Conservation (phyloP, 441 rosid species). For the Capsella rubella region DNA sequence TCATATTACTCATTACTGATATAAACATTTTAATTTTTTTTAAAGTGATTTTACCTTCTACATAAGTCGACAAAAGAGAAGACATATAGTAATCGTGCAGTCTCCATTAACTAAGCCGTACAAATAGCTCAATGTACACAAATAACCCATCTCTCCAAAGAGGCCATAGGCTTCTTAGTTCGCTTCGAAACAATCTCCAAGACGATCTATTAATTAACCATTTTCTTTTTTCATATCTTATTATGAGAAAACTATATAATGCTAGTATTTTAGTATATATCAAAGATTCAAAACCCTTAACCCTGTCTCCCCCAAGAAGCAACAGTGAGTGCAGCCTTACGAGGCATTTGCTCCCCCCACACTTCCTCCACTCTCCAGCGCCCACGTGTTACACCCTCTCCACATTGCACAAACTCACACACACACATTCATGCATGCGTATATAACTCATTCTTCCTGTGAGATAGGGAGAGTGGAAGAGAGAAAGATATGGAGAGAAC, state of each 20-base stretch:
- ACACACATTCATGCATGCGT: constrained; percentile 46
- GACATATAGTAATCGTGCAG: constrained; percentile 23
- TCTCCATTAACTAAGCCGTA: constrained; percentile 42
- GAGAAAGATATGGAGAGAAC: constrained; percentile 43
- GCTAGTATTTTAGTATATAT: constrained; percentile 1
- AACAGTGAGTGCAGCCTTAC: constrained; percentile 43
- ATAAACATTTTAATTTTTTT: no score
- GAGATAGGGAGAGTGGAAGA: neutral
- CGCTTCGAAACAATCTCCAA: constrained; percentile 45
- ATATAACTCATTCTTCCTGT: constrained; percentile 34
- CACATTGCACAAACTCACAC: constrained; percentile 32
- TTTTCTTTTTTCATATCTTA: constrained; percentile 11
- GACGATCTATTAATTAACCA: constrained; percentile 8
- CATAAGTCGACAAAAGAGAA: neutral
- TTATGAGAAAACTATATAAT: neutral
- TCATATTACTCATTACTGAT: neutral
- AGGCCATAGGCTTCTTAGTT: constrained; percentile 42
- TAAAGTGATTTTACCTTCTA: neutral
- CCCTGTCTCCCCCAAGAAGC: constrained; percentile 41
- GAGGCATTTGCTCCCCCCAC: constrained; percentile 47
- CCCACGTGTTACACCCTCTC: constrained; percentile 39
- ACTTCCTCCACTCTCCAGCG: constrained; percentile 35
- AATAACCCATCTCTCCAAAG: constrained; percentile 34
- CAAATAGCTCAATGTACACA: constrained; percentile 44
- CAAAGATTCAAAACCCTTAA: constrained; percentile 39